Base-by-base conservation (phyloP, 768 basidiomycete species). In the Panellus pusillus region DNA sequence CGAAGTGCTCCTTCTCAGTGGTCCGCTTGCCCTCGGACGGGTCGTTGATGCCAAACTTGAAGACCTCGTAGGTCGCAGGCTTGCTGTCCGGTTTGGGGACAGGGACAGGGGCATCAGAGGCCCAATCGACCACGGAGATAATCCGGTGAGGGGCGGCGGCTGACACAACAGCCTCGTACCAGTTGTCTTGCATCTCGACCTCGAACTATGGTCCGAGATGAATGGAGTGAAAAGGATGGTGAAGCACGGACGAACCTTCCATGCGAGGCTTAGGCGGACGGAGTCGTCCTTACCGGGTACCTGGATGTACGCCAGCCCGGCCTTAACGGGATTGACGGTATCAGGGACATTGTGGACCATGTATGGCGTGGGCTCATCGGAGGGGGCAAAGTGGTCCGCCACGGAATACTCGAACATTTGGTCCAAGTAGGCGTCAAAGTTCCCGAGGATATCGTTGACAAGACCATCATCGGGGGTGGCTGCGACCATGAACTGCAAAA, bases 61-160 rank as follows among this genome's bases (percentile, higher is more conserved):
- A 93, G 56, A 94, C 81, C 44, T 84, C 78, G 73, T 93, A 93
- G 0, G 79, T 78, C n/a, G 71, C 79, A 15, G 63, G 24, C 24
- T 24, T 52, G 17, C 57, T 59, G 8, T 65, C 60, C 9, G 70
- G 65, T 35, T 67, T 66, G 36, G 75, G 76, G 15, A 60, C 62
- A 12, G 78, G 78, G 42, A 81, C 67, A 4, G 80, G 78, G 4
- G 89, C 81, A 66, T 95, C 93, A 17, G 89, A 87, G 1, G 87
- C 93, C 95, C 94, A 98, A 67, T 98, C 96, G 57, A 96, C 91
- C 35, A 95, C 92, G 24, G 88, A 86, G 63, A 98, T 73, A 61
- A 94, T 86, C 56, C 84, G 79, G 66, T 93, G 86, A 20, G 92
- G 89, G n/a, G 78, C 69, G 27, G 72, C 67, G 1, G 82, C 84